Evolutionary conservation across 148 eudicot species (phyloP), one percentile per base, ranked within the genome.

Genomic region (Amaranthus cruentus): DNA sequence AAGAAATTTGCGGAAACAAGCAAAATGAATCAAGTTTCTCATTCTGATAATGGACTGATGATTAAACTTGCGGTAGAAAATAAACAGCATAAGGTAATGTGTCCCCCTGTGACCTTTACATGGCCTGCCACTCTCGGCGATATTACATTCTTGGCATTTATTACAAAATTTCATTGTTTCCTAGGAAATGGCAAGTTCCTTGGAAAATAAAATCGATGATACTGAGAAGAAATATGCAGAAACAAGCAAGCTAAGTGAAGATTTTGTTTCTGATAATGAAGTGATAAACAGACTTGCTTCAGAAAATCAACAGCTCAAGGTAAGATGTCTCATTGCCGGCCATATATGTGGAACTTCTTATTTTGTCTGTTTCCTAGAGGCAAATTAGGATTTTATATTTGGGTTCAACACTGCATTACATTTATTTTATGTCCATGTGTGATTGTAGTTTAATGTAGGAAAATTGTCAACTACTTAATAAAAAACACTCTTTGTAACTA

Each of bases 171-270:
- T 47, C 50, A 43, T 65, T 65, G 53, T 52, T 47, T 65, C 11
- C 51, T 46, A 65, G 68, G 47, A 10, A 66, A 66, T 84, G 76
- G 89, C 89, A 28, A 78, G 73, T 75, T 89, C 98, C 67, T 78
- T 91, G 75, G 91, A 91, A 80, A 83, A 79, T 79, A 88, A 84
- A 85, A 76, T 91, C 73, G 87, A 84, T 81, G 95, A 89, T 81
- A 81, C 81, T 42, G 85, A 86, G 81, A 89, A 85, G 73, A 90
- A 75, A 69, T 86, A 65, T 76, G 66, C 66, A 10, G 66, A 62
- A 65, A 47, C 21, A 5, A 46, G 68, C 52, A 47, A 47, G 15
- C 21, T 5, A 47, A 65, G 21, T 47, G 52, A 11, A 46, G 68
- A 65, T 13, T n/a, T 7, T 65, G 28, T 65, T 47, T 65, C 6